phyloP scores from a whole-genome alignment of 176 grass and related monocot species.

The Oryza australiensis region DNA sequence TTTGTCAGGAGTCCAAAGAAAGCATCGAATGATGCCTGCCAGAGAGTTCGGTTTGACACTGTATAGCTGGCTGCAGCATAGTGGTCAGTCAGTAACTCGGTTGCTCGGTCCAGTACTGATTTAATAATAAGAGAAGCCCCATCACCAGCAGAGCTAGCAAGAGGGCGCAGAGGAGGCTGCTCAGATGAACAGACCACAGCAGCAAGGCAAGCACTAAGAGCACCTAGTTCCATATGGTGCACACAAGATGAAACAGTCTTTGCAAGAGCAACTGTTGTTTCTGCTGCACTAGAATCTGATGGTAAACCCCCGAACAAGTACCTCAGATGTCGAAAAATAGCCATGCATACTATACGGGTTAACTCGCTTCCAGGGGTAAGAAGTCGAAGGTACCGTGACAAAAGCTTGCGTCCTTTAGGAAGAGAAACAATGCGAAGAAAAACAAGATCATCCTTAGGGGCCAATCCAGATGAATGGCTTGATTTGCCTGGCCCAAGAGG shows the following conservation, averaged over 20 bases:
- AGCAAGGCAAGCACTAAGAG: constrained; percentile 92
- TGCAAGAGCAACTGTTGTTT: constrained; percentile 68
- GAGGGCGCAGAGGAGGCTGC: constrained; percentile 92
- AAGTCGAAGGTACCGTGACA: constrained; percentile 74
- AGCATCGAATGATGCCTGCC: constrained; percentile 98
- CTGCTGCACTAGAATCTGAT: constrained; percentile 70
- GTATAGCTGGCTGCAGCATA: constrained; percentile 59
- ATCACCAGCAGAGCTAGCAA: constrained; percentile 90
- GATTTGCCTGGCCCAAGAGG: constrained; percentile 73
- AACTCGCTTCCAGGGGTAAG: constrained; percentile 85
- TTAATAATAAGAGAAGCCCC: constrained; percentile 86
- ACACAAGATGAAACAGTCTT: constrained; percentile 70
- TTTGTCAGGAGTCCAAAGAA: constrained; percentile 96
- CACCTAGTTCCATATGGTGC: constrained; percentile 79
- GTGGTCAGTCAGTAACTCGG: constrained; percentile 78
- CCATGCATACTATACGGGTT: constrained; percentile 87
- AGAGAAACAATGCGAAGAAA: constrained; percentile 93
- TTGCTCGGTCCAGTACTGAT: constrained; percentile 84
- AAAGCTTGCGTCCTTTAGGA: constrained; percentile 83
- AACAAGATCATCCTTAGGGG: constrained; percentile 79
- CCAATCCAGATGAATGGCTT: constrained; percentile 69
- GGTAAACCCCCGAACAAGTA: constrained; percentile 93
- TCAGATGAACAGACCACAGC: constrained; percentile 95
- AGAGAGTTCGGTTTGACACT: constrained; percentile 77
- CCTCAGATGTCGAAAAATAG: constrained; percentile 91